Base-by-base conservation (phyloP, 257 asterid species). In the Petunia axillaris region DNA sequence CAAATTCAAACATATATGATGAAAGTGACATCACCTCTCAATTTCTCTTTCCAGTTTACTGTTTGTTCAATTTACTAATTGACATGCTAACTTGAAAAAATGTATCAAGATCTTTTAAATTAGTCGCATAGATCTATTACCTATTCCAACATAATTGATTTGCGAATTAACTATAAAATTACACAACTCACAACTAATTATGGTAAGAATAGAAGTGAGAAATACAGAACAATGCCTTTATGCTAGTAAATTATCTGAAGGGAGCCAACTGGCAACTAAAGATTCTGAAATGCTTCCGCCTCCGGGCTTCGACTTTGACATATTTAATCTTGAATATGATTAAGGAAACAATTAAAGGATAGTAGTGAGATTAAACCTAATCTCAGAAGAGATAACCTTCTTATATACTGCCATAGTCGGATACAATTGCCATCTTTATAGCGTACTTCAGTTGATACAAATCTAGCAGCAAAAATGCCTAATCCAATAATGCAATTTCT, bases 1-100 rank as follows among this genome's bases (percentile, higher is more conserved):
- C 57, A 77, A 77, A 81, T 71, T 81, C 70, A 76, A 2, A 16
- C 55, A 74, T 37, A 41, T 40, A 40, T n/a, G 62, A 60, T 6
- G 38, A n/a, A 25, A 0, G n/a, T n/a, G 39, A 67, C 37, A 67
- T 67, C 6, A n/a, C 40, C 15, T 7, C 57, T 9, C 35, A 39
- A 64, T 64, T 64, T 64, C 35, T 64, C 73, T 64, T 64, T 64
- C 50, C 11, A 39, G 48, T 39, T 64, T 39, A 25, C 25, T 39
- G 25, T 64, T 64, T 25, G 25, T 64, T 39, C 48, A 38, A 64
- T 10, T 38, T 64, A 64, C n/a, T 2, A 16, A 8, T 64, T 39
- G 37, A 9, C 48, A 64, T 64, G 48, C 71, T 37, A 64, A 64
- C 70, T 2, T 40, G 54, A 66, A 53, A 66, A 15, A 60, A 66